These are phyloP conservation scores for Adiantum capillusveneris DNA, from an alignment of 75 land plant genomes.

Conservation along the genomic window DNA sequence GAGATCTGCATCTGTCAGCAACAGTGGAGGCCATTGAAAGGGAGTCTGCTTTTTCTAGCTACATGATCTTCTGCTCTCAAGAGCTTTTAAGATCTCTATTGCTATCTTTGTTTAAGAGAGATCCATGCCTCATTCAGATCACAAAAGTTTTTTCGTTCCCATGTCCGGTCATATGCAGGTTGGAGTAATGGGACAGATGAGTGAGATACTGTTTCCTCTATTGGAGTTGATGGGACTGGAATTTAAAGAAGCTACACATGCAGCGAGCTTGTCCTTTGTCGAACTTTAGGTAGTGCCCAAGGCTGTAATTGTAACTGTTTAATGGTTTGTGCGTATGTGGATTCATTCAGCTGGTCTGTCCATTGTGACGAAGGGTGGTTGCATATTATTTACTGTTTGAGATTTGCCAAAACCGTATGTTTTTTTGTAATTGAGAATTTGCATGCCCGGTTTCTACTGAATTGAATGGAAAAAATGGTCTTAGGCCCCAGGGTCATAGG, in stretches of 20 bases:
- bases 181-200: not conserved
- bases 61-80: not conserved
- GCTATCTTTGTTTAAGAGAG: not conserved
- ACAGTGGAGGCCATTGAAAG: constrained; percentile 20
- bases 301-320: no score
- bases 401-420: no score
- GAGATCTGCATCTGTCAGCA: constrained; percentile 23
- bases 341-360: no score
- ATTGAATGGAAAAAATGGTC: no score
- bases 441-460: no score
- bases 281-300: not conserved
- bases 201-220: not conserved
- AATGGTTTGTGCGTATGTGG: no score
- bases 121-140: not conserved
- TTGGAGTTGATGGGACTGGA: constrained; percentile 4
- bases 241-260: not conserved
- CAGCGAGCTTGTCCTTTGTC: not conserved
- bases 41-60: constrained; percentile 3
- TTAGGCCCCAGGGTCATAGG: no score
- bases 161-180: constrained; percentile 4
- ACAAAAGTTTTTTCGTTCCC: not conserved
- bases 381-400: no score
- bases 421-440: no score
- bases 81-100: not conserved
- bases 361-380: no score